Percentiles rank a stretch among this genome's conserved stretches.
Evolutionary conservation across 345 rosid genomes (phyloP).

Genomic region (Geranium rotundifolium): DNA sequence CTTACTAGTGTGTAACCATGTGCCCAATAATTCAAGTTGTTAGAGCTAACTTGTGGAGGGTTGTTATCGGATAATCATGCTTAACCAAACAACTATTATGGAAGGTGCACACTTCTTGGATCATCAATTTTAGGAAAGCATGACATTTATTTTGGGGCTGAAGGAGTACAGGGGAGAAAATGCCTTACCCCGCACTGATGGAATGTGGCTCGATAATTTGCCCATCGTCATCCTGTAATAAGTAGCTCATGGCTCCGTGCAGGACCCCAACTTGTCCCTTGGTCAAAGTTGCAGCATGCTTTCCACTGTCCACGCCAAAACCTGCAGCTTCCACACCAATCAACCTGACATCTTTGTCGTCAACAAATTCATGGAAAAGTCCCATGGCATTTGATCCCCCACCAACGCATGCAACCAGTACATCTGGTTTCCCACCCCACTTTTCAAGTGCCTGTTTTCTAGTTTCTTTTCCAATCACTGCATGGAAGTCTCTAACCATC

Average conservation of each 20-base stretch:
- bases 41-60: too few relatives aligned
- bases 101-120: neutral
- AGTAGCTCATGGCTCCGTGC: constrained; percentile 97
- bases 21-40: too few relatives aligned
- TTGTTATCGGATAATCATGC: too few relatives aligned
- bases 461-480: constrained; percentile 82
- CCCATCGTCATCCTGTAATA: constrained; percentile 86
- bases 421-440: constrained; percentile 97
- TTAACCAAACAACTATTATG: too few relatives aligned
- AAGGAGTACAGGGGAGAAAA: neutral
- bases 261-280: constrained; percentile 83
- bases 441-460: constrained; percentile 75
- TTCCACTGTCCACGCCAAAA: constrained; percentile 80
- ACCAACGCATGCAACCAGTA: constrained; percentile 84
- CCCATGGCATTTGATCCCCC: constrained; percentile 97
- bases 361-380: constrained; percentile 81
- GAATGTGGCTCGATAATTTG: constrained; percentile 92
- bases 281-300: constrained; percentile 85
- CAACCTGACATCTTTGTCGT: constrained; percentile 63
- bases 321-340: constrained; percentile 99
- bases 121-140: too few relatives aligned
- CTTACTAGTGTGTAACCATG: too few relatives aligned
- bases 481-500: constrained; percentile 96
- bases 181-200: constrained; percentile 77
- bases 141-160: too few relatives aligned